Base-by-base conservation (phyloP, 305 asterid genomes). In the Fraxinus floribunda region DNA sequence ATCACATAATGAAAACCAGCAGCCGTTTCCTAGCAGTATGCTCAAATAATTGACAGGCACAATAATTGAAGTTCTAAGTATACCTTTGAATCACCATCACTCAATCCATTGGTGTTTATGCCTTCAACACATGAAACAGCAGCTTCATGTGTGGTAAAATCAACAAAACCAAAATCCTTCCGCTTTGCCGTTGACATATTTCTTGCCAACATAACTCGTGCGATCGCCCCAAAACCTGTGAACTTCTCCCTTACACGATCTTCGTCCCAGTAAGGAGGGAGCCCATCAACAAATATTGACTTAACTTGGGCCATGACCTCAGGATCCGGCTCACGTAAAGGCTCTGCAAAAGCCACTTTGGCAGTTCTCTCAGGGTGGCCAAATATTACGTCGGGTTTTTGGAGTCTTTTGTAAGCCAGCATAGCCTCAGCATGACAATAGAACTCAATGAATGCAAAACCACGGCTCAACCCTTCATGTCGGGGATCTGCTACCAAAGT, bases 321-420 rank as follows among this genome's bases (percentile, higher is more conserved):
- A 3, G 95, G 95, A 87, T 91, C 90, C 66, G 95, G 95, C 84
- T 90, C 93, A 0, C 92, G 92, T 71, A 89, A 77, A 83, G 95
- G 95, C 84, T 91, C 95, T 80, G 95, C 93, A 83, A 91, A 91
- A 62, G 93, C 95, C 86, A 91, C 93, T 83, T 90, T 91, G 84
- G 88, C 95, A 76, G 93, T 91, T 83, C 93, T 91, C 76, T 89
- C 95, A 39, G 90, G 34, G 79, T 91, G 95, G 86, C 95, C 95
- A 84, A 91, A 89, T 79, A 89, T 74, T 57, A 80, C 90, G 75
- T 91, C 95, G 20, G 92, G 91, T 85, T 89, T 90, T 86, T 91
- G 95, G 78, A 91, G 92, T 78, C 92, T 90, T 82, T 90, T 89
- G 80, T 88, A 91, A 13, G 95, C 95, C 75, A 85, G 44, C 89